Percentiles rank a stretch among this genome's conserved stretches.
phyloP scores from a whole-genome alignment of 148 eudicot species.

The Fagopyrum homotropicum region DNA sequence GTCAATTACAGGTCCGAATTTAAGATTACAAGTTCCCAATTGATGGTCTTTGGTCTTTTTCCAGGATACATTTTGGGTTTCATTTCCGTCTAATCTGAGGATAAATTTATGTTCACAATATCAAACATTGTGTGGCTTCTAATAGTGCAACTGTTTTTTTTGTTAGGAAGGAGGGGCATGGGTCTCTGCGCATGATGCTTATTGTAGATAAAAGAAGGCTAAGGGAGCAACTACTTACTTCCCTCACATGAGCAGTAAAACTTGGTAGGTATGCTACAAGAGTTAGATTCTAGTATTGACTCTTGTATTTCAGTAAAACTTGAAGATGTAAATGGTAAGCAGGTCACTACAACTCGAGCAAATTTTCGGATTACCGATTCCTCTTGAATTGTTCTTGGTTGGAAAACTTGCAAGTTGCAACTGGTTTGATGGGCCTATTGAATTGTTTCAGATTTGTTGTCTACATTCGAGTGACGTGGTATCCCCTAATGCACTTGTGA shows the following conservation, averaged over 20 bases:
- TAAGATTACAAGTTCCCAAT: too few relatives aligned
- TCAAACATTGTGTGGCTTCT: slow-evolving; percentile 18
- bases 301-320: too few relatives aligned
- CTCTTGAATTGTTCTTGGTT: not conserved
- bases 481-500: slow-evolving; percentile 23
- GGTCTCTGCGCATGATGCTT: too few relatives aligned
- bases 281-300: not conserved
- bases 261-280: slow-evolving; percentile 29
- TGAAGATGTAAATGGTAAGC: slow-evolving; percentile 20
- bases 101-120: too few relatives aligned
- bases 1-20: too few relatives aligned
- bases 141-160: slow-evolving; percentile 39
- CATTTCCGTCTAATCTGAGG: too few relatives aligned
- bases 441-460: slow-evolving; percentile 83
- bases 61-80: too few relatives aligned
- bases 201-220: too few relatives aligned
- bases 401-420: not conserved
- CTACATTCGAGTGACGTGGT: slow-evolving; percentile 74
- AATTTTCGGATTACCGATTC: not conserved
- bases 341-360: not conserved
- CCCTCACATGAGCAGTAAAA: too few relatives aligned
- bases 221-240: too few relatives aligned
- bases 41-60: too few relatives aligned
- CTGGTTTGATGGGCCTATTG: slow-evolving; percentile 42
- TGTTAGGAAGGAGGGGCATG: not conserved